phyloP scores from a whole-genome alignment of 768 basidiomycete species.

The Amanita pallidorosea region DNA sequence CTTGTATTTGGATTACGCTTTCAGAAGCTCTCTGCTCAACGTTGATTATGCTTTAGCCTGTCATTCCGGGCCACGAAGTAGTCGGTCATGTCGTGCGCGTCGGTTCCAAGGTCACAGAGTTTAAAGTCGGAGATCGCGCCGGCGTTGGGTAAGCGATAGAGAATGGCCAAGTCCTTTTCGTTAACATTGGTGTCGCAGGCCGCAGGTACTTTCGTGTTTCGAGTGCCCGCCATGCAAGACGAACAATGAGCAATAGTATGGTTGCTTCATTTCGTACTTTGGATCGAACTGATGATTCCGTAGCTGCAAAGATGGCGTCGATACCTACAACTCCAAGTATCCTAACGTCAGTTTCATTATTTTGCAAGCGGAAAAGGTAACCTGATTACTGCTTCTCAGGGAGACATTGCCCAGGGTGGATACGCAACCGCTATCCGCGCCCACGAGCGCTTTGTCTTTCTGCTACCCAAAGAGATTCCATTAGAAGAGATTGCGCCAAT shows the following conservation, averaged over 20 bases:
- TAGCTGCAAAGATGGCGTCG: conserved; percentile 29
- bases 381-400: conserved; percentile 8
- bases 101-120: conserved; percentile 39
- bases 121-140: conserved; percentile 48
- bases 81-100: conserved; percentile 41
- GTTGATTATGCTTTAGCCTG: conserved; percentile 13
- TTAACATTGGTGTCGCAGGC: conserved; percentile 29
- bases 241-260: conserved; percentile 42
- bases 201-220: conserved; percentile 35
- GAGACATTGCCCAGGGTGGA: conserved; percentile 31
- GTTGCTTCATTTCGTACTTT: not conserved
- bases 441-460: conserved; percentile 45
- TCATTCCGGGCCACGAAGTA: conserved; percentile 43
- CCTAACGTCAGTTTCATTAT: conserved; percentile 16
- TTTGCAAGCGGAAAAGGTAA: not conserved
- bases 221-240: conserved; percentile 36
- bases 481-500: conserved; percentile 49
- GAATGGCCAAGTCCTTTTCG: not conserved
- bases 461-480: conserved; percentile 42
- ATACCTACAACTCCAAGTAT: conserved; percentile 33
- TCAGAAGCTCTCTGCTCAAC: not conserved
- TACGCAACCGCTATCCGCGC: conserved; percentile 37
- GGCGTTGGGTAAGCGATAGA: conserved; percentile 26
- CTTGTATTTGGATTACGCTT: conserved; percentile 11
- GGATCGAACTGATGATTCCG: not conserved